A percentile compares a stretch with the other conserved stretches of the same genome.
These are phyloP conservation scores for Arthrobotrys conoides DNA, from an alignment of 2,329 filamentous ascomycete species.

Conservation along the genomic window DNA sequence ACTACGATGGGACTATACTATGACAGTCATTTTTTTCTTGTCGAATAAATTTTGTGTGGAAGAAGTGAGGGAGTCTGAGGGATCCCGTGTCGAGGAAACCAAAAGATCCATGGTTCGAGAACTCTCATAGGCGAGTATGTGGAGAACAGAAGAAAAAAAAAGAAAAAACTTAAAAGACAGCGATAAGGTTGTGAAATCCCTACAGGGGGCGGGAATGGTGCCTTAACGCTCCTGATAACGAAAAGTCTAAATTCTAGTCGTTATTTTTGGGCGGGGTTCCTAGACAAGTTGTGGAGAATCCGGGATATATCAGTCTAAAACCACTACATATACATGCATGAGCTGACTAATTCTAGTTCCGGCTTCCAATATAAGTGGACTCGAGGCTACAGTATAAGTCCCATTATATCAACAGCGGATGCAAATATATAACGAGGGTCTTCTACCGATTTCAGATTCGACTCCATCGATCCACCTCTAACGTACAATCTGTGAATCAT, in stretches of 20 bases:
- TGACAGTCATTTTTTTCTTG: constrained; percentile 5
- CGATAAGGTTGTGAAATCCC: constrained; percentile 43
- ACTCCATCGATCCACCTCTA: background rate
- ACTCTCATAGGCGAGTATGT: constrained; percentile 43
- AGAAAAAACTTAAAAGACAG: constrained; percentile 9
- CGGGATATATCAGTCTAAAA: background rate
- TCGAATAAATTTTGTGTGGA: background rate
- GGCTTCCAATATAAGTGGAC: background rate
- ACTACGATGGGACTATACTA: constrained; percentile 16
- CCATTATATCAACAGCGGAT: background rate
- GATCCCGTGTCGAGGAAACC: constrained; percentile 32
- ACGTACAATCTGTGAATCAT: constrained; percentile 31
- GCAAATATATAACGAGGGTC: background rate
- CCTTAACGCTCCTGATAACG: constrained; percentile 12
- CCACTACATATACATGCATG: background rate
- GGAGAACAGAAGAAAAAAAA: constrained; percentile 10
- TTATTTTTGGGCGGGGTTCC: constrained; percentile 10
- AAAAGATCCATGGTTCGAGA: constrained; percentile 1
- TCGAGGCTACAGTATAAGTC: no score
- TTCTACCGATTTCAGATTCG: background rate
- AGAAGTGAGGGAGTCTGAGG: constrained; percentile 23
- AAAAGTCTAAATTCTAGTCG: constrained; percentile 20
- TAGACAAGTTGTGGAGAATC: background rate
- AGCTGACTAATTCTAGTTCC: background rate
- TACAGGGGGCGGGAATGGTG: constrained; percentile 31